A percentile compares a stretch with the other conserved stretches of the same genome.
phyloP scores from a whole-genome alignment of 257 asterid species.

The Solanum tacnaense region DNA sequence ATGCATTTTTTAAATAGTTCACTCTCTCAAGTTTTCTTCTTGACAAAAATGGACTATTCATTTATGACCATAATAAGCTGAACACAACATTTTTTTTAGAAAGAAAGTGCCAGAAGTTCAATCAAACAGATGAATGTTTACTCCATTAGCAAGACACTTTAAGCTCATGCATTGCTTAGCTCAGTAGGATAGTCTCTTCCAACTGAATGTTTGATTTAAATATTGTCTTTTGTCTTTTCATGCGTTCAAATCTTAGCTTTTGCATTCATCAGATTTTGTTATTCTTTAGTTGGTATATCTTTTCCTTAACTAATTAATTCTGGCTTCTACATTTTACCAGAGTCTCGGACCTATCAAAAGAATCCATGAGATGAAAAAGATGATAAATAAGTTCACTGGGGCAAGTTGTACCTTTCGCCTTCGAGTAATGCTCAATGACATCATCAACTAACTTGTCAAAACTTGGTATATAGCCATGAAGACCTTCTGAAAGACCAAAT shows the following conservation, averaged over 20 bases:
- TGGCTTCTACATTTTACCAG: not conserved
- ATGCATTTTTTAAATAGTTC: not conserved
- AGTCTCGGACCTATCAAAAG: not conserved
- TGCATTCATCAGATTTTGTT: not conserved
- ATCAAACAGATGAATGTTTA: not conserved
- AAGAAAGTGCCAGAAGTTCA: not conserved
- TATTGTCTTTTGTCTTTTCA: not conserved
- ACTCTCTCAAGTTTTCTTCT: not conserved
- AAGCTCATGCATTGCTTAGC: not conserved
- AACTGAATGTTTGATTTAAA: not conserved
- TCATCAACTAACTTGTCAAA: conserved; percentile 59
- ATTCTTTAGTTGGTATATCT: not conserved
- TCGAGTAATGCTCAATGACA: conserved; percentile 38
- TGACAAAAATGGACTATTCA: not conserved
- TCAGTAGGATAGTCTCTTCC: not conserved
- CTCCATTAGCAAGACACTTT: not conserved
- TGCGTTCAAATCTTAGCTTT: not conserved
- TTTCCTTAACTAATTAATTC: not conserved
- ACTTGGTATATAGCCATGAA: conserved; percentile 34
- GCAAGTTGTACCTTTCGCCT: conserved; percentile 26
- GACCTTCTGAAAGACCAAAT: conserved; percentile 62
- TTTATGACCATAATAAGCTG: not conserved
- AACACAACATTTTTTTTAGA: not conserved
- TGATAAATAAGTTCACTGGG: not conserved
- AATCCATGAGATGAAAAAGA: not conserved